These are phyloP conservation scores for Tetradesmus lagerheimii DNA, from an alignment of 139 green algal genomes.

Conservation along the genomic window DNA sequence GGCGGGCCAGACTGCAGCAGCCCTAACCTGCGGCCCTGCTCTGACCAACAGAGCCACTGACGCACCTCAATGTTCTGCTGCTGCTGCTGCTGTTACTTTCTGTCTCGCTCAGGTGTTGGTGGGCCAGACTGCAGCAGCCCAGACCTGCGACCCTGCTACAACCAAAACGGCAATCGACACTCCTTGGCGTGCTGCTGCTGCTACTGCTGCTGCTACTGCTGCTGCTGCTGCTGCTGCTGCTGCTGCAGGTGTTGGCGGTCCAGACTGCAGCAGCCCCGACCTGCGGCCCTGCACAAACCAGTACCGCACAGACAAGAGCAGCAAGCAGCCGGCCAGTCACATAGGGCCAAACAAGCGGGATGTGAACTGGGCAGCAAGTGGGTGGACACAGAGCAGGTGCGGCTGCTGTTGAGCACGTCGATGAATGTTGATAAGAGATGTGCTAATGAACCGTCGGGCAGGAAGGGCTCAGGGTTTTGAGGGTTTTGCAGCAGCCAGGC, in stretches of 20 bases:
- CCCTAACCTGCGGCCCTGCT: background rate
- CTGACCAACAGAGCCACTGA: no score
- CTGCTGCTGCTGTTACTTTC: conserved; percentile 18
- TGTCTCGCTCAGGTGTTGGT: background rate
- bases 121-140: background rate
- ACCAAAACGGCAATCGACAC: no score
- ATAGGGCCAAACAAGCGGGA: conserved; percentile 62
- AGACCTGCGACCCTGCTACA: background rate
- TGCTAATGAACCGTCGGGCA: no score
- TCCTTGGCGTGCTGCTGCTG: conserved; percentile 7
- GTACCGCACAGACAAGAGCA: conserved; percentile 33
- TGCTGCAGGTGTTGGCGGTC: conserved; percentile 65
- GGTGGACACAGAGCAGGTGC: conserved; percentile 4
- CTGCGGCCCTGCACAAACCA: conserved; percentile 69
- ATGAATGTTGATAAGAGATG: no score
- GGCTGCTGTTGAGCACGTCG: background rate
- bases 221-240: no score
- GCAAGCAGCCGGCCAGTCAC: conserved; percentile 31
- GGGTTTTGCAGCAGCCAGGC: no score
- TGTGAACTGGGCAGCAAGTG: background rate
- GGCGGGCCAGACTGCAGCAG: background rate
- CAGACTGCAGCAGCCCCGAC: conserved; percentile 53
- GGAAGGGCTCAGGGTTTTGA: no score
- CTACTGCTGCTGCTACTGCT: no score
- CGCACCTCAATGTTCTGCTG: no score